These are phyloP conservation scores for Tetrahymena malaccensis DNA, from an alignment of 73 alveolate species.

Conservation along the genomic window DNA sequence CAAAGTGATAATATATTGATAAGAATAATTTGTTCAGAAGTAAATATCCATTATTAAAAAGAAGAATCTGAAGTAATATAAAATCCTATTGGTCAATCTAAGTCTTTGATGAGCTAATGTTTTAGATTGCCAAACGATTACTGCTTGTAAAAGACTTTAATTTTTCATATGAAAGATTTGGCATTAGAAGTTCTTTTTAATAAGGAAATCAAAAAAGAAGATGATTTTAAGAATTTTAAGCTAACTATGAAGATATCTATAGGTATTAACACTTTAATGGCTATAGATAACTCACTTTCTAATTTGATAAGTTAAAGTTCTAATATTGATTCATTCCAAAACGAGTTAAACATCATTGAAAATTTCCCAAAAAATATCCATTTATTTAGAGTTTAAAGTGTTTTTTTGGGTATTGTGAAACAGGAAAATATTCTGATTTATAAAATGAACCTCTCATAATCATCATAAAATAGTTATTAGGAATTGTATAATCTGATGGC, in stretches of 20 bases:
- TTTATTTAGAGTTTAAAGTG: not conserved
- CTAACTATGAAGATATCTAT: not conserved
- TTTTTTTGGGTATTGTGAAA: not conserved
- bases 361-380: not conserved
- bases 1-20: not conserved
- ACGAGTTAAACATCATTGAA: not conserved
- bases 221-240: not conserved
- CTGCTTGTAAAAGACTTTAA: not conserved
- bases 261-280: not conserved
- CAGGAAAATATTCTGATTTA: not conserved
- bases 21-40: not conserved
- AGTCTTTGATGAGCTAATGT: not conserved
- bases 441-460: not conserved
- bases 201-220: not conserved
- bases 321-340: not conserved
- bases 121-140: not conserved
- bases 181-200: not conserved
- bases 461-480: not conserved
- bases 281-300: not conserved
- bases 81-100: not conserved
- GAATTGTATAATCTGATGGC: not conserved
- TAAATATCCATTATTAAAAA: not conserved
- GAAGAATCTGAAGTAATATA: not conserved
- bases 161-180: not conserved
- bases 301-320: not conserved